Base-by-base conservation (phyloP, 495 filamentous ascomycete species). In the Penicillium steckii region DNA sequence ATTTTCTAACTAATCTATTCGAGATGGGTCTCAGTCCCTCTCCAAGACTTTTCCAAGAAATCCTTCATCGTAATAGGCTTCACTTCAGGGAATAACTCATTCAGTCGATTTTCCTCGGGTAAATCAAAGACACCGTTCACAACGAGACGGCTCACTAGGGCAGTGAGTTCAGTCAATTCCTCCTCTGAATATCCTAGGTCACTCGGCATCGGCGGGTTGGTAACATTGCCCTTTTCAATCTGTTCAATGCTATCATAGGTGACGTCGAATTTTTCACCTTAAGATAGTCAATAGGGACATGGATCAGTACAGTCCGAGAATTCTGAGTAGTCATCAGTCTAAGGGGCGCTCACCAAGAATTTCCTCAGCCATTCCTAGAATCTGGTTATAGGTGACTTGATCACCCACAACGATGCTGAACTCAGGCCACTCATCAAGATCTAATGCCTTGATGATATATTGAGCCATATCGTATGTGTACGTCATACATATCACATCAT, bases 401-500 rank as follows among this genome's bases (percentile, higher is more conserved):
- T 81, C 78, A 2, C 78, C 78, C 9, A 76, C 59, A 24, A 78
- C 37, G 10, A 69, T 57, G 30, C 63, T 76, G 19, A 66, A 69
- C 15, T 69, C 62, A 2, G 74, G 69, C 80, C 80, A 82, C 32
- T 71, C 69, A 13, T 69, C 58, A 3, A 76, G 55, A 8, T 75
- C 71, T 15, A 85, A 55, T 21, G 57, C 52, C 12, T 73, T 70
- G n/a, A 68, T 71, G 19, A 81, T 61, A 46, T 80, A 80, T 26
- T 62, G 68, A 10, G 70, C 80, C 52, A 82, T 64, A 55, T 85
- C 80, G 10, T 65, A 67, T 5, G 75, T 77, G 50, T 82, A 75
- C 8, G 79, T 82, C 63, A 82, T 79, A 41, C 70, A 56, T 22
- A 80, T 69, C 9, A 55, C 60, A 24, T 70, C 68, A 32, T 80